Evolutionary conservation across 805 yeast species (phyloP).

Genomic region (Candida corydali): DNA sequence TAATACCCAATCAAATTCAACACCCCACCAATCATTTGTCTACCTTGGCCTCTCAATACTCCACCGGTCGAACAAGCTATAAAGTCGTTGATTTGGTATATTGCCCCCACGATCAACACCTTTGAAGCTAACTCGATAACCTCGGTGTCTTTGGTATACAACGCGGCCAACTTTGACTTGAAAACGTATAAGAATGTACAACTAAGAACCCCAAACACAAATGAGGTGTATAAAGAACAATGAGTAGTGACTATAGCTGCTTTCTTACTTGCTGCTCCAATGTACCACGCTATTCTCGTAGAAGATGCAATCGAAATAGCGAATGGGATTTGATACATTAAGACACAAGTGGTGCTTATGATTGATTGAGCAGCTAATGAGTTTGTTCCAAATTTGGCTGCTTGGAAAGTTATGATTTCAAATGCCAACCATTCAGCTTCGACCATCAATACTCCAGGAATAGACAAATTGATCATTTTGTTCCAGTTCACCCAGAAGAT

Average conservation of each 20-base stretch:
- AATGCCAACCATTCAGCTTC: constrained; percentile 78
- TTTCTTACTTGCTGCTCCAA: constrained; percentile 57
- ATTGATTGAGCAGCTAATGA: constrained; percentile 73
- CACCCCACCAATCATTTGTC: constrained; percentile 54
- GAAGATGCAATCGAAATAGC: constrained; percentile 73
- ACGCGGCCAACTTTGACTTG: constrained; percentile 33
- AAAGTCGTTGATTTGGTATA: constrained; percentile 52
- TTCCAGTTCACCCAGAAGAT: constrained; percentile 51
- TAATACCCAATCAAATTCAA: constrained; percentile 47
- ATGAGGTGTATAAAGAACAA: constrained; percentile 32
- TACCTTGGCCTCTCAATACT: constrained; percentile 53
- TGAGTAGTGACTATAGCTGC: constrained; percentile 33
- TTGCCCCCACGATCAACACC: constrained; percentile 43
- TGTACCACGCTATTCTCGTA: constrained; percentile 71
- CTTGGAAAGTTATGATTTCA: constrained; percentile 66
- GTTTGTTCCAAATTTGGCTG: constrained; percentile 63
- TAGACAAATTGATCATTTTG: constrained; percentile 57
- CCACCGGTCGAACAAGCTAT: constrained; percentile 50
- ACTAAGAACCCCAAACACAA: constrained; percentile 32
- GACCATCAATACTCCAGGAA: constrained; percentile 76
- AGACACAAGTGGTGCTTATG: constrained; percentile 61
- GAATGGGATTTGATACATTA: constrained; percentile 71
- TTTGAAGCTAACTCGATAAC: constrained; percentile 35
- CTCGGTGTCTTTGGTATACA: constrained; percentile 37
- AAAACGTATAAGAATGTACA: constrained; percentile 34